Evolutionary conservation across 169 alveolate genomes (phyloP), one percentile per base, ranked within the genome.

Genomic region (Cryptosporidium canis): DNA sequence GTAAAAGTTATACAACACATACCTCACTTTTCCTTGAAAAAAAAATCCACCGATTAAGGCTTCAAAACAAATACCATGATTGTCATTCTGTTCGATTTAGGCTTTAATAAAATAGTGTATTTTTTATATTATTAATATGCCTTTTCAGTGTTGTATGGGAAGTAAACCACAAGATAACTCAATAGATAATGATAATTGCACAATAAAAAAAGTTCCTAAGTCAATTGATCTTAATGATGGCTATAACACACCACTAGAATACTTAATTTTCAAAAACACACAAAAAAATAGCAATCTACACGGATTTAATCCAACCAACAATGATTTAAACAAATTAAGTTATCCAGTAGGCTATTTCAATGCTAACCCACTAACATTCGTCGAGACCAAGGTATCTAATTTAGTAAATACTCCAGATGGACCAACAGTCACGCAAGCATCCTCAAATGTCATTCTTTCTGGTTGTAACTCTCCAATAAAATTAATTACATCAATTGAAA

Each of bases 111-210:
- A 29, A 31, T 4, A 18, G 31, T 0, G 16, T 29, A 31, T 27
- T 18, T 70, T n/a, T 4, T 35, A 4, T 53, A 2, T 5, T 51
- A n/a, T 27, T 31, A 47, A 70, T 35, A 70, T 77, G 87, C 63
- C 87, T 16, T 77, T 77, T 61, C 41, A 77, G 44, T 77, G 87
- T 31, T 77, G 87, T 37, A 66, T 44, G n/a, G 61, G 83, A 18
- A 66, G 29, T 11, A n/a, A 43, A n/a, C 27, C 14, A 66, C 68
- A 48, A 33, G 27, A 70, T 47, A 21, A 6, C 1, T 51, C 35
- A n/a, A 9, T 6, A 18, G 8, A 43, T 44, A 43, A 43, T 24
- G 43, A 43, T 37, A 12, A 14, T 8, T 4, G 39, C 24, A 33
- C 5, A 33, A 18, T 31, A 16, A 29, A 70, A 27, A 70, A 51